A percentile compares a stretch with the other conserved stretches of the same genome.
Evolutionary conservation across 2,329 filamentous ascomycete genomes (phyloP).

Genomic region (Fusarium longipes): DNA sequence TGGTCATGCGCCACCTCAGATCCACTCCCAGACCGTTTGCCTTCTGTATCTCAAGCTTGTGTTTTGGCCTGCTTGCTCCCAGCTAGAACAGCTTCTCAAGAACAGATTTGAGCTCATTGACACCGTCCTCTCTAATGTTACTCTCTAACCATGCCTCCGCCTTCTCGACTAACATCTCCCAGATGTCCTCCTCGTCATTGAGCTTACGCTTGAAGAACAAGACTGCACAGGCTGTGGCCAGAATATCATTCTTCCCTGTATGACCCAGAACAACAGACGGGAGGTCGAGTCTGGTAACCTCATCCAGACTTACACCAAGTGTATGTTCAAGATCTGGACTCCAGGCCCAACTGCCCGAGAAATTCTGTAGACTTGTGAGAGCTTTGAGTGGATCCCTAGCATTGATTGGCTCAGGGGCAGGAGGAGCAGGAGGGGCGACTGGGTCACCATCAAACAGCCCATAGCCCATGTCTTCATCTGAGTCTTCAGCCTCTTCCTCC

Average conservation of each 20-base stretch:
- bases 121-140: conserved; percentile 20
- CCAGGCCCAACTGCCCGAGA: conserved; percentile 50
- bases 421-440: not conserved
- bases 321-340: conserved; percentile 43
- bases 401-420: not conserved
- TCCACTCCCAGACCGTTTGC: too few species aligned
- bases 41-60: too few species aligned
- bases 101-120: conserved; percentile 29
- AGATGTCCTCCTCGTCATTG: conserved; percentile 61
- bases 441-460: not conserved
- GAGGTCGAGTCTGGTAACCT: conserved; percentile 11
- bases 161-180: conserved; percentile 74
- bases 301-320: conserved; percentile 37
- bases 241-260: conserved; percentile 17
- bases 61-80: too few species aligned
- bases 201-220: conserved; percentile 59
- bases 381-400: conserved; percentile 33
- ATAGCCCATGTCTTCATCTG: conserved; percentile 7
- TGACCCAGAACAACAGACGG: not conserved
- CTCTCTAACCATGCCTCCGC: conserved; percentile 62
- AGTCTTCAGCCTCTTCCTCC: not conserved
- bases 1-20: too few species aligned
- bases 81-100: conserved; percentile 34
- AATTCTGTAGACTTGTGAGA: conserved; percentile 65
- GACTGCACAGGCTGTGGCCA: conserved; percentile 49